phyloP scores from a whole-genome alignment of 108 stramenopile genomes.

The Discostella stelligeroides region DNA sequence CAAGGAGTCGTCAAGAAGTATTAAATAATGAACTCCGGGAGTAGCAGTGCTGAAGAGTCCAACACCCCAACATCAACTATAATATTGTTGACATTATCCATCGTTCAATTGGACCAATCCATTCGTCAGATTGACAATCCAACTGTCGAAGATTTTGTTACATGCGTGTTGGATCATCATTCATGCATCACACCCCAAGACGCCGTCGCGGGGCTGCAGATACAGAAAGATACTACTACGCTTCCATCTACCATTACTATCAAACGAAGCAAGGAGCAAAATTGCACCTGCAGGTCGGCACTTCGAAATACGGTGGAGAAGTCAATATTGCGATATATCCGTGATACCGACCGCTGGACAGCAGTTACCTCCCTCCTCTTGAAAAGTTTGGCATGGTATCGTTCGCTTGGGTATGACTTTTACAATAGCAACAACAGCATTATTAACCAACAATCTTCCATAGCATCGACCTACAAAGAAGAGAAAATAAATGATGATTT shows the following conservation, averaged over 20 bases:
- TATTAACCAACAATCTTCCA: no score
- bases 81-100: not conserved
- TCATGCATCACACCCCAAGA: conserved; percentile 1
- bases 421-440: no score
- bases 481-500: no score
- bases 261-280: not conserved
- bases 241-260: not conserved
- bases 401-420: conserved; percentile 1
- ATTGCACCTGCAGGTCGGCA: not conserved
- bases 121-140: not conserved
- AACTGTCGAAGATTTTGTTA: not conserved
- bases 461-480: not conserved
- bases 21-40: no score
- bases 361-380: conserved; percentile 65
- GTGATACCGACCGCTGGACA: conserved; percentile 58
- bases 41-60: no score
- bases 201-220: not conserved
- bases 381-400: conserved; percentile 68
- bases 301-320: conserved; percentile 1
- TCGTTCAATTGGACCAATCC: not conserved
- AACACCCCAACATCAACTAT: no score
- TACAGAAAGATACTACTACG: not conserved
- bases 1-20: no score
- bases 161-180: not conserved
- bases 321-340: conserved; percentile 48